phyloP scores from a whole-genome alignment of 176 grass and related monocot species.

The Zea luxurians region DNA sequence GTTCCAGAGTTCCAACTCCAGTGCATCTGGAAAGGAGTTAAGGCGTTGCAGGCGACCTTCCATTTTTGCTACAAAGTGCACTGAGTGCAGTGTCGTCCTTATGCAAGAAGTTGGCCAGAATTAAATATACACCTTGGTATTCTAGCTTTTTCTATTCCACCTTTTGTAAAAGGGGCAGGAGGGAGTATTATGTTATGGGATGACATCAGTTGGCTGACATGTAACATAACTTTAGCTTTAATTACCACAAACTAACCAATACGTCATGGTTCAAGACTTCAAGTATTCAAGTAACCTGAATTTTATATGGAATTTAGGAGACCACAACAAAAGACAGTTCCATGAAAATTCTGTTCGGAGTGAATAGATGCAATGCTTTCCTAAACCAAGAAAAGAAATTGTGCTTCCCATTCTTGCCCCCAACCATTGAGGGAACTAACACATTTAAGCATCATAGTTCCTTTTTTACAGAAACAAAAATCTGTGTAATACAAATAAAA shows the following conservation, averaged over 20 bases:
- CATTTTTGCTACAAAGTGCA: neutral
- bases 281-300: neutral
- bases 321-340: constrained; percentile 6
- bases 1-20: neutral
- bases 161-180: neutral
- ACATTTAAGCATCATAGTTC: constrained; percentile 16
- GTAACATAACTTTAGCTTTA: neutral
- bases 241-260: neutral
- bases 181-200: neutral
- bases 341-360: neutral
- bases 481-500: constrained; percentile 20
- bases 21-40: neutral
- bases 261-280: neutral
- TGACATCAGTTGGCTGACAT: neutral
- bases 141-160: neutral
- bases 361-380: neutral
- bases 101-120: neutral
- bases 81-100: neutral
- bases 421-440: neutral
- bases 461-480: neutral
- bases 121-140: neutral
- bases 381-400: neutral
- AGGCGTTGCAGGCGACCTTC: neutral
- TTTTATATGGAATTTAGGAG: neutral
- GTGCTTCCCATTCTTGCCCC: neutral